Base-by-base conservation (phyloP, 148 eudicot genomes). In the Rhododendron ferrugineum region DNA sequence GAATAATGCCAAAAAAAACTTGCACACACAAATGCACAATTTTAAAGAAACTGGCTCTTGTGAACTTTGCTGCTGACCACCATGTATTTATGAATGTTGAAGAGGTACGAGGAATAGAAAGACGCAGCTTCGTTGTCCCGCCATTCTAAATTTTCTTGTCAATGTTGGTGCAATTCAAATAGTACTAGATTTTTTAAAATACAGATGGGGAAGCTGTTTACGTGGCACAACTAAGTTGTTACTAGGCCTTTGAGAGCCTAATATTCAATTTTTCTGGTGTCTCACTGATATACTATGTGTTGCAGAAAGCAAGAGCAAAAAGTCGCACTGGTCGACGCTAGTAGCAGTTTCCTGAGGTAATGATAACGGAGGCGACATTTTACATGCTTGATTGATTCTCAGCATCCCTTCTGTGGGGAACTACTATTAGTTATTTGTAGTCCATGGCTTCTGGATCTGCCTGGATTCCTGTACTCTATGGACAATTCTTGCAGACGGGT, bases 261-360 rank as follows among this genome's bases (percentile, higher is more conserved):
- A 47, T 5, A 20, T 66, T 32, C 36, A 26, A 50, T 5, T 23
- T 34, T 54, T 73, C n/a, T 5, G 6, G 16, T 9, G 26, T 50
- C 70, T 22, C 2, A 80, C 54, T 46, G 42, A 44, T 36, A 44
- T 50, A n/a, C 36, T 54, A 64, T 85, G 5, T 70, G 30, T 81
- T 85, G 88, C 93, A 91, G 93, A 91, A 90, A 84, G 37, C 92
- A 40, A 91, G 93, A 91, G 88, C 85, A 30, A 91, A 91, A 86
- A 90, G 88, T 81, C 92, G 93, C 88, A 66, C 91, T 30, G 88
- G 92, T 49, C 85, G 93, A 62, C 89, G 92, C 46, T 91, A 89
- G 78, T 75, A 76, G 37, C 36, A 82, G 28, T 73, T 78, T 47
- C 44, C 13, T 5, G 40, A 85, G 84, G 13, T 58, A 26, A 70